Evolutionary conservation across 2,329 filamentous ascomycete genomes (phyloP).

Genomic region (Cercospora brassicicola): DNA sequence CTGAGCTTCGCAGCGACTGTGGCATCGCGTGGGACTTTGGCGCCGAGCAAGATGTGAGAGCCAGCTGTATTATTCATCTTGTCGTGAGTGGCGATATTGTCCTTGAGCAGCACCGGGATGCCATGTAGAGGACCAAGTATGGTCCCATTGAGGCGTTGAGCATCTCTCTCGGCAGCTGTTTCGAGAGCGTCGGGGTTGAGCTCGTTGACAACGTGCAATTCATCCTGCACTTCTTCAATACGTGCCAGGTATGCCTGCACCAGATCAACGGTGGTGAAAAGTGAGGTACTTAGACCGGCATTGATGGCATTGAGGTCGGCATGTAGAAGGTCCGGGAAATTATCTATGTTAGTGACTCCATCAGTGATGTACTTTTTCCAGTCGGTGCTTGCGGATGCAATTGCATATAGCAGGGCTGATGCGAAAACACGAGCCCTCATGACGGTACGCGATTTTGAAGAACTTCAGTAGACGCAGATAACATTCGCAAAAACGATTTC

Average conservation of each 20-base stretch:
- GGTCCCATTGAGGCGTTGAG: conserved; percentile 40
- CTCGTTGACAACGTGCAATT: conserved; percentile 14
- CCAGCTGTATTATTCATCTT: conserved; percentile 21
- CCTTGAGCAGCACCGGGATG: conserved; percentile 44
- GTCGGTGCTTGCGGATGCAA: neutral
- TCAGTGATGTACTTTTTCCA: neutral
- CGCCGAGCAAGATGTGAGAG: conserved; percentile 18
- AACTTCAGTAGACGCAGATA: neutral
- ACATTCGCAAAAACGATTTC: neutral
- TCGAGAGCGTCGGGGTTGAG: conserved; percentile 12
- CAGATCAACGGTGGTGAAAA: conserved; percentile 21
- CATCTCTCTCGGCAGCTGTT: conserved; percentile 41
- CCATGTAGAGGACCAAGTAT: conserved; percentile 43
- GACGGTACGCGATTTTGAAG: neutral
- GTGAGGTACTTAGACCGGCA: conserved; percentile 49
- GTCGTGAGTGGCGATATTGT: conserved; percentile 27
- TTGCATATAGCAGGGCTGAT: neutral
- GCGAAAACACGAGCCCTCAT: neutral
- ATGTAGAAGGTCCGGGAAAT: conserved; percentile 50
- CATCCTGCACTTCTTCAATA: conserved; percentile 4
- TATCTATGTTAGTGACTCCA: neutral
- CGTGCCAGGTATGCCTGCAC: conserved; percentile 11
- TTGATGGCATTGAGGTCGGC: conserved; percentile 54
- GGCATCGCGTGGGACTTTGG: conserved; percentile 18
- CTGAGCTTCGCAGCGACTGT: conserved; percentile 19